Conservation (phyloP, 179 eudicot genomes). For the Pouteria campechiana region DNA sequence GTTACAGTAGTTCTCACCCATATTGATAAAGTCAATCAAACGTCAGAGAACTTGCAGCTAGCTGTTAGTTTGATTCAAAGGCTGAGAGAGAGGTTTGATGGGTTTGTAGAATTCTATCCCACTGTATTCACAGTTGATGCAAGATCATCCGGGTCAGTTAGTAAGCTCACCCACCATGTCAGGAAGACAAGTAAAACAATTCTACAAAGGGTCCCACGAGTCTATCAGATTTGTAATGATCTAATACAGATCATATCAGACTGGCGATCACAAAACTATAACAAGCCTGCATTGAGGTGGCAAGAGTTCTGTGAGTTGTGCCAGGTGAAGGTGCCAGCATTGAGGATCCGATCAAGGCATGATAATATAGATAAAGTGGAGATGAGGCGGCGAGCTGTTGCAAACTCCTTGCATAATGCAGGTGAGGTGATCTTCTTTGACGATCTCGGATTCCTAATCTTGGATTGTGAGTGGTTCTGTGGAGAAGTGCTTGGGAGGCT, state of each 20-base stretch:
- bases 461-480: constrained; percentile 86
- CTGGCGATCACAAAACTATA: constrained; percentile 61
- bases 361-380: constrained; percentile 56
- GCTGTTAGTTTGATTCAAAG: constrained; percentile 44
- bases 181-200: constrained; percentile 47
- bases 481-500: constrained; percentile 68
- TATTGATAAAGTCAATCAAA: constrained; percentile 54
- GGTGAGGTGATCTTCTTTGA: constrained; percentile 86
- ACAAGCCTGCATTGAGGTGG: constrained; percentile 79
- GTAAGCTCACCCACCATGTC: constrained; percentile 70
- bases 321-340: constrained; percentile 61
- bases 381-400: constrained; percentile 64
- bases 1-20: constrained; percentile 77
- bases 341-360: constrained; percentile 54
- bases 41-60: constrained; percentile 40
- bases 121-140: constrained; percentile 90
- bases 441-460: constrained; percentile 53
- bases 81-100: constrained; percentile 56
- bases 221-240: constrained; percentile 76
- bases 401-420: constrained; percentile 66
- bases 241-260: constrained; percentile 52
- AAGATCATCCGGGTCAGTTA: constrained; percentile 73
- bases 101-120: constrained; percentile 64
- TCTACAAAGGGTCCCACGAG: constrained; percentile 71
- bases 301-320: constrained; percentile 67